Evolutionary conservation across 352 stramenopile species (phyloP).

Genomic region (Paralagenidium karlingii): DNA sequence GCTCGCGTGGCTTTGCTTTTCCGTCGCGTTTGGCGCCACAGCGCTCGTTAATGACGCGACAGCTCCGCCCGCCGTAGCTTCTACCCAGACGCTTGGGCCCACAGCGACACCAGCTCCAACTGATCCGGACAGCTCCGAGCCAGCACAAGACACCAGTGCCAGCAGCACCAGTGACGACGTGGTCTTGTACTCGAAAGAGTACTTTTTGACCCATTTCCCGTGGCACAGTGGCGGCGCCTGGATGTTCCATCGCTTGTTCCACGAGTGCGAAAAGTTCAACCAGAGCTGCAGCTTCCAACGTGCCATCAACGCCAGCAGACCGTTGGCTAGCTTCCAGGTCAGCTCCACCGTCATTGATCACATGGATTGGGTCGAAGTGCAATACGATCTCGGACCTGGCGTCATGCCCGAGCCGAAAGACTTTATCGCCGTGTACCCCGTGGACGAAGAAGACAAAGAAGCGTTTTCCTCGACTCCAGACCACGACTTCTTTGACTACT

Average conservation of each 20-base stretch:
- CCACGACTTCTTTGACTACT: slow-evolving; percentile 17
- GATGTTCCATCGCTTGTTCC: slow-evolving; percentile 16
- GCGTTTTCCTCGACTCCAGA: neutral
- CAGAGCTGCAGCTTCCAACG: slow-evolving; percentile 10
- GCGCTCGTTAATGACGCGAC: too few relatives aligned
- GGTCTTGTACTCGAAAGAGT: too few relatives aligned
- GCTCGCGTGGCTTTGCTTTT: too few relatives aligned
- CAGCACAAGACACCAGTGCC: too few relatives aligned
- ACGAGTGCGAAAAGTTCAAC: slow-evolving; percentile 11
- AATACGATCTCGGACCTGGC: slow-evolving; percentile 4
- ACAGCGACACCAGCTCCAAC: too few relatives aligned
- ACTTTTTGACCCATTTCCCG: too few relatives aligned
- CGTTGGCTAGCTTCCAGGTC: slow-evolving; percentile 5
- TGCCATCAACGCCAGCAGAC: too few relatives aligned
- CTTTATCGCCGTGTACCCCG: slow-evolving; percentile 24
- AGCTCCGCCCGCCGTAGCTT: too few relatives aligned
- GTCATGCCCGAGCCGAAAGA: slow-evolving; percentile 5
- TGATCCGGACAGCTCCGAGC: too few relatives aligned
- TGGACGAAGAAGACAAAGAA: slow-evolving; percentile 10
- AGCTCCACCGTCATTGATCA: slow-evolving; percentile 21
- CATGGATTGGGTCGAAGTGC: slow-evolving; percentile 10
- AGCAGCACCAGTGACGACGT: too few relatives aligned
- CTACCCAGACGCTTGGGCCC: too few relatives aligned
- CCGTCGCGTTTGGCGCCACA: too few relatives aligned
- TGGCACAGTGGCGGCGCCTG: slow-evolving; percentile 22